Conservation (phyloP, 371 early-diverging fungal genomes). For the Apophysomyces sp. region DNA sequence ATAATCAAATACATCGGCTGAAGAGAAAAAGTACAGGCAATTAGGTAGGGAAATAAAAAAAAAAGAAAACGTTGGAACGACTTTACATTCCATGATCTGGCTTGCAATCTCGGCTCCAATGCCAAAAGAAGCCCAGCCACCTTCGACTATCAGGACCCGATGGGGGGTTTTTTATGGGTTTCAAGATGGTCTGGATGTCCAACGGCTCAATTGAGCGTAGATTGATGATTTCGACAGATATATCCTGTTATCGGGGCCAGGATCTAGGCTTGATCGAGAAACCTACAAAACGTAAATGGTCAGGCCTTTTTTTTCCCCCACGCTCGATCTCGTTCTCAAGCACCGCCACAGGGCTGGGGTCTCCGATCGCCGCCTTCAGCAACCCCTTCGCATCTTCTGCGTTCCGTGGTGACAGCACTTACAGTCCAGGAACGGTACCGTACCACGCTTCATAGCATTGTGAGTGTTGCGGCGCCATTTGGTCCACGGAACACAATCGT, state of each 20-base stretch:
- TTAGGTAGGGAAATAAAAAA: no score
- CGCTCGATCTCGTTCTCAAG: constrained; percentile 99
- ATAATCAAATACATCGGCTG: constrained; percentile 91
- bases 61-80: no score
- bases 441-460: constrained; percentile 99
- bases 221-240: constrained; percentile 95
- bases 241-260: constrained; percentile 81
- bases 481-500: constrained; percentile 99
- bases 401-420: constrained; percentile 97
- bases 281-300: constrained; percentile 94
- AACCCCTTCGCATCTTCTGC: constrained; percentile 98
- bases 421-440: constrained; percentile 97
- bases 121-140: constrained; percentile 97
- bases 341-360: constrained; percentile 98
- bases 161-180: constrained; percentile 97
- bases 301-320: constrained; percentile 89
- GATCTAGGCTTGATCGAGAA: constrained; percentile 86
- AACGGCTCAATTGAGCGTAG: constrained; percentile 97
- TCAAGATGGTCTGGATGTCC: constrained; percentile 91
- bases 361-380: constrained; percentile 95
- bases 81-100: constrained; percentile 89
- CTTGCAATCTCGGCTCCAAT: constrained; percentile 98
- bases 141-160: constrained; percentile 96
- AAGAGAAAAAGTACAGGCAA: no score
- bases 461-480: constrained; percentile 99